These are phyloP conservation scores for Mycena crocata DNA, from an alignment of 768 basidiomycete genomes.

Conservation along the genomic window DNA sequence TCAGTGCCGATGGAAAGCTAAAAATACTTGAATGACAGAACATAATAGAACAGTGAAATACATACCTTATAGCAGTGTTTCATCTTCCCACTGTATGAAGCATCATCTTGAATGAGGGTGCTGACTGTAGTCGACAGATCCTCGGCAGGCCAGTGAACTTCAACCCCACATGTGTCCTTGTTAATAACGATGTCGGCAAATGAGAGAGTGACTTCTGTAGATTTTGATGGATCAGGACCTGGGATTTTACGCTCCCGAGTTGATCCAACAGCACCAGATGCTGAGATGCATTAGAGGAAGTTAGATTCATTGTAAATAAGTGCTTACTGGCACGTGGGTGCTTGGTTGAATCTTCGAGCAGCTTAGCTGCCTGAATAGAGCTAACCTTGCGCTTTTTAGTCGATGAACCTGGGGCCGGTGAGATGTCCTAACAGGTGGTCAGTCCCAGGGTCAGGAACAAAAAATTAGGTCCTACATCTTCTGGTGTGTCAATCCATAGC, in stretches of 20 bases:
- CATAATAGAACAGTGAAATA: neutral
- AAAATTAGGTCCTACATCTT: neutral
- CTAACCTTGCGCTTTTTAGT: neutral
- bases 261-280: neutral
- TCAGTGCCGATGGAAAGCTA: conserved; percentile 5
- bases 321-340: conserved; percentile 12
- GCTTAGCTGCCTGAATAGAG: neutral
- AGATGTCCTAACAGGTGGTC: neutral
- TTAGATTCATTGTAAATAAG: neutral
- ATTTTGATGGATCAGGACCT: conserved; percentile 9
- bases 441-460: neutral
- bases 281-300: neutral
- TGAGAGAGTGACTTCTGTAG: neutral
- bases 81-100: conserved; percentile 8
- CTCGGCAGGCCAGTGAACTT: neutral
- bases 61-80: conserved; percentile 11
- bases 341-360: conserved; percentile 5
- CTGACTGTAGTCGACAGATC: neutral
- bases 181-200: neutral
- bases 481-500: conserved; percentile 14
- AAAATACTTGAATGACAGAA: neutral
- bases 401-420: conserved; percentile 10
- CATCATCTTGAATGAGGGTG: neutral
- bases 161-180: neutral
- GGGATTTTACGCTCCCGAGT: neutral